Base-by-base conservation (phyloP, 371 early-diverging fungal genomes). In the Mucor lusitanicus region DNA sequence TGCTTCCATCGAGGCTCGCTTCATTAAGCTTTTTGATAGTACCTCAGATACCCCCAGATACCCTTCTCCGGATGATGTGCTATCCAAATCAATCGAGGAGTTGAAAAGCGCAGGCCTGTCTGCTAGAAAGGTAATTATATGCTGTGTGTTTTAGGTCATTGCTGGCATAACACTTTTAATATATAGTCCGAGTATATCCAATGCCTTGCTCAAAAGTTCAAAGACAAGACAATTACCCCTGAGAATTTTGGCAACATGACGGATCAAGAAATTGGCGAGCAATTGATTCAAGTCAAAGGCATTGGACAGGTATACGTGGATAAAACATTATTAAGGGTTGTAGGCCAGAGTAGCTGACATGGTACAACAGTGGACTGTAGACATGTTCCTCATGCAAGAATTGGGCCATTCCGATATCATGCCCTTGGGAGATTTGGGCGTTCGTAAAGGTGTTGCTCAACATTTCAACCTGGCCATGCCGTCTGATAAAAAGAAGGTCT, bases 241-340 rank as follows among this genome's bases (percentile, higher is more conserved):
- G 74, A 76, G 3, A 65, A 62, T 30, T 73, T 88, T 50, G 55
- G 65, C 25, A 35, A 25, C 25, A 78, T 84, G 83, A 65, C 76
- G 0, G 85, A 83, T 70, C 73, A 76, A 19, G 80, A 83, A 30
- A 71, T 88, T 33, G 75, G 75, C 21, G 58, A 74, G 46, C 65
- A 77, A 12, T 65, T 88, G 6, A 76, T 75, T 39, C 64, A 79
- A 23, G 77, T 88, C 32, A 78, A 79, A 48, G 88, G 88, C 6
- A 84, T 88, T 37, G 88, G 88, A 2, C 86, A 78, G 80, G 84
- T 84, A 77, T n/a, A n/a, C n/a, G n/a, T n/a, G n/a, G n/a, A n/a
- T n/a, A n/a, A n/a, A n/a, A n/a, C n/a, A n/a, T n/a, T n/a, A n/a
- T n/a, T n/a, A n/a, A n/a, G n/a, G n/a, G n/a, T n/a, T n/a, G n/a